Conservation (phyloP, 305 asterid genomes). For the Solanum hybrid region DNA sequence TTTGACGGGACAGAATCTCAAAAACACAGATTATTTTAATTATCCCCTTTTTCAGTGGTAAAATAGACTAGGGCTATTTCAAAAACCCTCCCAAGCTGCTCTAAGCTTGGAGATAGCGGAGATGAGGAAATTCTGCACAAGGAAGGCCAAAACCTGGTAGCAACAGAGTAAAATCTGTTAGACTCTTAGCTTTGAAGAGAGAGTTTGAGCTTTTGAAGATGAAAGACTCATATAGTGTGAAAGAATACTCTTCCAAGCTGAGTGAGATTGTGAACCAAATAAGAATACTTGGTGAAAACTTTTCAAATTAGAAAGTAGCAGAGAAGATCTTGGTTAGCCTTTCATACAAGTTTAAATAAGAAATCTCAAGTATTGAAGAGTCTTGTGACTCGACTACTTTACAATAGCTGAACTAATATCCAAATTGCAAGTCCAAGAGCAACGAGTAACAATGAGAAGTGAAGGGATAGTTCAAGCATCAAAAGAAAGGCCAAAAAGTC, state of each 20-base stretch:
- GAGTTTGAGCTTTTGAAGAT: background rate
- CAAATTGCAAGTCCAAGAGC: background rate
- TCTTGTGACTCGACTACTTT: background rate
- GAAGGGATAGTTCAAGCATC: background rate
- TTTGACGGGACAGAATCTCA: background rate
- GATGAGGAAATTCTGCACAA: background rate
- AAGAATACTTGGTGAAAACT: background rate
- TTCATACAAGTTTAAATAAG: background rate
- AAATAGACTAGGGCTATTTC: background rate
- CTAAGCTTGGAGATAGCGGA: background rate
- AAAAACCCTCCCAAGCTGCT: background rate
- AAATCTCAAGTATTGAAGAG: background rate
- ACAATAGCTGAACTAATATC: background rate
- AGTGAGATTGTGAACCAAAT: background rate
- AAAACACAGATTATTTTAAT: background rate
- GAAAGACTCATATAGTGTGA: background rate
- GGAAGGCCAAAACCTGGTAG: background rate
- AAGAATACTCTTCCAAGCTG: background rate
- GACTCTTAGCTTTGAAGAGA: background rate
- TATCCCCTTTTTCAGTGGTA: background rate
- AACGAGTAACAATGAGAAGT: background rate
- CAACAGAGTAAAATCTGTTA: background rate
- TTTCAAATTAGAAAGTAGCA: background rate
- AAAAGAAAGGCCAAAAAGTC: background rate
- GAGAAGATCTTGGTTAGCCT: background rate